Evolutionary conservation across 371 early-diverging fungal genomes (phyloP), one percentile per base, ranked within the genome.

Genomic region (Mucor saturninus): DNA sequence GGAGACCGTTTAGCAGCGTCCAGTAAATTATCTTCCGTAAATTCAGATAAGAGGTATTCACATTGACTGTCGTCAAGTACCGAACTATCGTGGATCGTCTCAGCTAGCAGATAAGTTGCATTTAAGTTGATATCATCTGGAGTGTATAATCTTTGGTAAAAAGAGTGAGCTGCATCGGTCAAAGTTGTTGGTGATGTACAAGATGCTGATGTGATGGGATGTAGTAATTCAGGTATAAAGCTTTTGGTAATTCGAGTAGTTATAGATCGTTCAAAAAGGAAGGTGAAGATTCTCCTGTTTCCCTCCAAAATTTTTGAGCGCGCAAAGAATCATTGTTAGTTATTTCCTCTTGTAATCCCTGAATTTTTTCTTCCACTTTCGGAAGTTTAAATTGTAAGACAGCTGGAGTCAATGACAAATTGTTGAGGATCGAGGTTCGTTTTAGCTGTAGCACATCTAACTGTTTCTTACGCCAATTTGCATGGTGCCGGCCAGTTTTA

Each of bases 221-320:
- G 35, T 35, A 35, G 1, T 35, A 35, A 35, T 35, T 35, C 35
- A 0, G 35, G 35, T 0, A 64, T 59, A 31, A 10, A 21, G 1
- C 39, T 40, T 51, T 54, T n/a, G 15, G 26, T n/a, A 6, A 5
- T 0, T 0, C 61, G 56, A 26, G 51, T 2, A 6, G 28, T 21
- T 4, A 38, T 46, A n/a, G 42, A 29, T 1, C 57, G 9, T 42
- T 63, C 4, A 63, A 37, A 42, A 40, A 63, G 2, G 43, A 50
- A 13, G 64, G 50, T 11, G 64, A 63, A 3, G 15, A 29, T 30
- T 63, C 64, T 6, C 58, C 56, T n/a, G 40, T 15, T 42, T 63
- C 53, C 7, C 64, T 5, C 57, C 64, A 63, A 7, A n/a, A 37
- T 30, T 50, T 32, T 13, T 50, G 40, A 0, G 64, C 64, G 0